Evolutionary conservation across 2,329 filamentous ascomycete species (phyloP), one percentile per base, ranked within the genome.

Genomic region (Diaporthe ampelina): DNA sequence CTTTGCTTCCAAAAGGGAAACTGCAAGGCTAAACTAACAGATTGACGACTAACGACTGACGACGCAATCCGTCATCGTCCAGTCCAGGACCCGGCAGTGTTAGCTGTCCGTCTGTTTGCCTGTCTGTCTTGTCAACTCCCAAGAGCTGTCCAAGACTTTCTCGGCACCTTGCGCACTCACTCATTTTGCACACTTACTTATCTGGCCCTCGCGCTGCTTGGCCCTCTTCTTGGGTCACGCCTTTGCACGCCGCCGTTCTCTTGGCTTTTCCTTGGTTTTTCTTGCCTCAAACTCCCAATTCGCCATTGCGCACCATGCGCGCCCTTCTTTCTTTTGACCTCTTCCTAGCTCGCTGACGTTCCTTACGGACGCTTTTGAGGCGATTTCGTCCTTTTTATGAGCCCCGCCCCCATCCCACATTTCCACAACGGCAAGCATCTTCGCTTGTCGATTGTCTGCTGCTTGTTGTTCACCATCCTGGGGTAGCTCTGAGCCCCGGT

Each of bases 201-300:
- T 68, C 63, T 68, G 63, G 67, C 48, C 48, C 57, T 56, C 57
- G 35, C 43, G 59, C 45, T 61, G 11, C 61, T 69, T 74, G 70
- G 70, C 68, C 35, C 32, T 54, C 48, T 37, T 37, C 73, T 50
- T 56, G 70, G 63, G 56, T 50, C 35, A 37, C 37, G 29, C 35
- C 43, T 61, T 54, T 58, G 37, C 48, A 37, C 15, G 24, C 43
- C 35, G 29, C 52, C 56, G 52, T 63, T 73, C 37, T 54, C 57
- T 70, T 63, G 56, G 48, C 56, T 32, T 50, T 54, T 70, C 61
- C 58, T 68, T 73, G 35, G 67, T 40, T 58, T 58, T 57, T 58
- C 50, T 70, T 67, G 57, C n/a, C 29, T 61, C 43, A 29, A 48
- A 54, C 35, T 48, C 56, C 63, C 63, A 37, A 10, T 48, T 32